A percentile compares a stretch with the other conserved stretches of the same genome.
These are phyloP conservation scores for Biscogniauxia marginata DNA, from an alignment of 2,329 filamentous ascomycete genomes.

Conservation along the genomic window DNA sequence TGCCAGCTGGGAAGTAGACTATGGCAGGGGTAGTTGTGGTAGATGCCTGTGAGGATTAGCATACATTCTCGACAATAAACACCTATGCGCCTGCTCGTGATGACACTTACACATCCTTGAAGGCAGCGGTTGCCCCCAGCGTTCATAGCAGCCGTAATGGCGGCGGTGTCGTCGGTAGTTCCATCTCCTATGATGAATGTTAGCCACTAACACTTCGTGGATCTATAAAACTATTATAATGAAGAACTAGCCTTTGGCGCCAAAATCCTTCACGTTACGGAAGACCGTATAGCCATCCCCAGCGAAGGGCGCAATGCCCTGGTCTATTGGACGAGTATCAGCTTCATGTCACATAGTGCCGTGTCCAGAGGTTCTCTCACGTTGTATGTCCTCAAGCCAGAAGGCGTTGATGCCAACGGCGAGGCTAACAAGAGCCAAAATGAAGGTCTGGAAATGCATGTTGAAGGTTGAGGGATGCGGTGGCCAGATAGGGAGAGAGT, in stretches of 20 bases:
- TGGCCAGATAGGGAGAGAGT: constrained; percentile 9
- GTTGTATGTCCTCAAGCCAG: constrained; percentile 32
- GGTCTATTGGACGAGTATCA: constrained; percentile 30
- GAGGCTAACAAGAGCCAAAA: constrained; percentile 30
- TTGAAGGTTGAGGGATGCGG: constrained; percentile 15
- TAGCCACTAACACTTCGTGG: background rate
- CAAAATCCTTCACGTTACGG: constrained; percentile 48
- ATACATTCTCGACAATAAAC: background rate
- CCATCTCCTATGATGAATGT: constrained; percentile 38
- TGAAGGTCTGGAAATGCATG: constrained; percentile 31
- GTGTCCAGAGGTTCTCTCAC: constrained; percentile 13
- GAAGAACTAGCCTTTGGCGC: constrained; percentile 38
- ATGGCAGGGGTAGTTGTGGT: constrained; percentile 41
- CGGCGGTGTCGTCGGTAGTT: constrained; percentile 44
- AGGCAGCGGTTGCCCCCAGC: constrained; percentile 40
- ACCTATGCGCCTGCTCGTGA: background rate
- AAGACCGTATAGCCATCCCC: constrained; percentile 42
- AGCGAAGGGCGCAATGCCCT: constrained; percentile 44
- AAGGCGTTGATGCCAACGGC: constrained; percentile 31
- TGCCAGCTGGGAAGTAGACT: constrained; percentile 46
- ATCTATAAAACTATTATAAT: background rate
- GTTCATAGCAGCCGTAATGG: constrained; percentile 45
- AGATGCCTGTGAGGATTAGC: constrained; percentile 33
- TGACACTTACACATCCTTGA: constrained; percentile 39
- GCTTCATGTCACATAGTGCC: constrained; percentile 5